Evolutionary conservation across 352 stramenopile species (phyloP), one percentile per base, ranked within the genome.

Genomic region (Phytophthora brassicae): DNA sequence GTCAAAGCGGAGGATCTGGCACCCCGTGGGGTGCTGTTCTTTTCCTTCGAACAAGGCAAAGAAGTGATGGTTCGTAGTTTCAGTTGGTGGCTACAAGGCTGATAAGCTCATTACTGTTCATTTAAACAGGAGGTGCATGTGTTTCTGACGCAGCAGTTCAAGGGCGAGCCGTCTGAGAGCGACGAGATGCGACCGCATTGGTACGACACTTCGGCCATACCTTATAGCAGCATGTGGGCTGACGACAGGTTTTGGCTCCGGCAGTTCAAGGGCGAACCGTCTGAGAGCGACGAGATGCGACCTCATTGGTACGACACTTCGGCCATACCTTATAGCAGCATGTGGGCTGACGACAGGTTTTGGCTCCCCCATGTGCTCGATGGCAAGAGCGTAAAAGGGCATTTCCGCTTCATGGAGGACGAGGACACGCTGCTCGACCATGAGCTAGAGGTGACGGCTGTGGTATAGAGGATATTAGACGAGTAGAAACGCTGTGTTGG

Each of bases 101-200:
- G 38, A 24, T 33, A 22, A 14, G 26, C 26, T 31, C 26, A 31
- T 31, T 20, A 45, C 48, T 55, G 38, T 20, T 62, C 20, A 29
- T 23, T 11, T 3, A 33, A 0, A 28, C 47, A 89, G 80, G 71
- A 94, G 48, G 87, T 97, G 36, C 87, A 96, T 39, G 83, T 97
- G 17, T 97, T 88, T 64, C 16, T 89, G 53, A 82, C 84, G 19
- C 53, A 64, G 6, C 45, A 76, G 28, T 94, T 92, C 52, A 33
- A 46, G 11, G 90, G 89, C 16, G 72, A 90, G 43, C 81, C 86
- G 0, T 80, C 65, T 4, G 90, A 97, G 70, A 92, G 81, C 47
- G 86, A 97, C 6, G 90, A 97, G 69, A 97, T 97, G 90, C 70
- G 53, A 53, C 88, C 90, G 28, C 50, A 84, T 44, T 97, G 90